Evolutionary conservation across 164 flowering plant species (phyloP), one percentile per base, ranked within the genome.

Genomic region (Saururus chinensis): DNA sequence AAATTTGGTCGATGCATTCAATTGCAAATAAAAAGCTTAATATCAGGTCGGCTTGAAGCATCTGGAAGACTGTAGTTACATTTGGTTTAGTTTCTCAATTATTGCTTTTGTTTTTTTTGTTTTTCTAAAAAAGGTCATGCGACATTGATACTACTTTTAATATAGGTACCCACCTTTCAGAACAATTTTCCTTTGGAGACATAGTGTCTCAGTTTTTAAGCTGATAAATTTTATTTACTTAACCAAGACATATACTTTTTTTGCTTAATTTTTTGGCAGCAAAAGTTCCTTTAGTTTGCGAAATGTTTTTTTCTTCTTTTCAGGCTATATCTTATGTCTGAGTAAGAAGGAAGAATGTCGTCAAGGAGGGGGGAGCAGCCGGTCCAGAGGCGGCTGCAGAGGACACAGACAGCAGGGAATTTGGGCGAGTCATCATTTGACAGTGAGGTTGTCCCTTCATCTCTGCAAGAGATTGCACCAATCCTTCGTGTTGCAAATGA

Each of bases 401-500:
- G 87, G 53, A 82, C 92, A 12, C 92, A 82, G 66, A 86, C 87
- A 9, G 81, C 82, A 14, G 92, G 92, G 52, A 78, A 78, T 62
- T 66, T 86, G 0, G 84, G 87, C 12, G 92, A 86, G 64, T 71
- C 86, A 4, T 65, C 73, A 21, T 77, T 83, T 67, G 88, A 86
- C 66, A 86, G 92, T 73, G 92, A 86, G 72, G 78, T 84, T 41
- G 85, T 86, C 51, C 92, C 92, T 5, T 86, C 92, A 0, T 80
- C 88, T 9, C 75, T 86, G 19, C 79, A 72, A 35, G 88, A 82
- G 68, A 86, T 86, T 65, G 88, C 92, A 22, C 92, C 92, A 3
- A 86, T 86, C 60, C 88, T 86, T 66, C 83, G 92, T 49, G 92
- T 86, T 35, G 88, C 88, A n/a, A 86, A 86, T 70, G 92, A 86